Evolutionary conservation across 2,329 filamentous ascomycete genomes (phyloP).

Genomic region (Akanthomyces uredinophilus): DNA sequence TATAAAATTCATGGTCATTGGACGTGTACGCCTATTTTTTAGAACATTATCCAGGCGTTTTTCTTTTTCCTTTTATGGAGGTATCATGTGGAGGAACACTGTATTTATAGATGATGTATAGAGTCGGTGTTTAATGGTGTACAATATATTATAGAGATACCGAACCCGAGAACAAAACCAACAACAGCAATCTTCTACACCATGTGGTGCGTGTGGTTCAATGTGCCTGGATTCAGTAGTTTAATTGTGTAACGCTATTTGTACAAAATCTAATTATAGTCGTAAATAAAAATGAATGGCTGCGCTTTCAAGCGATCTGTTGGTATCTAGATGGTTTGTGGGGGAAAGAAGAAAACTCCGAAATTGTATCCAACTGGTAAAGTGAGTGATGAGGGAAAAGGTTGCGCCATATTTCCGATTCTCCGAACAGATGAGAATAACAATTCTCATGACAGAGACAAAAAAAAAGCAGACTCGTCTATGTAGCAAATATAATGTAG

Average conservation of each 20-base stretch:
- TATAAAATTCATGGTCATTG: neutral
- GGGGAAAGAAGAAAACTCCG: neutral
- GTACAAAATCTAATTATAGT: too few species aligned
- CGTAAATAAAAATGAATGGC: neutral
- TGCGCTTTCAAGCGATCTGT: neutral
- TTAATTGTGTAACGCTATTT: too few species aligned
- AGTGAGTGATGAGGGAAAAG: neutral
- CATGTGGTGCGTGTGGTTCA: too few species aligned
- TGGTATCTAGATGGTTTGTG: neutral
- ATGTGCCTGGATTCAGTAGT: too few species aligned
- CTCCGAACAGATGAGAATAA: too few species aligned
- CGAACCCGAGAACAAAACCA: too few species aligned
- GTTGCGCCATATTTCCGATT: neutral
- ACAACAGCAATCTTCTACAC: too few species aligned
- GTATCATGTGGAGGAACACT: neutral
- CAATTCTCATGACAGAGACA: too few species aligned
- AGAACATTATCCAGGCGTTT: neutral
- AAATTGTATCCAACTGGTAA: neutral
- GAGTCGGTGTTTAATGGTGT: neutral
- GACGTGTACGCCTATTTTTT: neutral
- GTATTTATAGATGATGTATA: constrained; percentile 2
- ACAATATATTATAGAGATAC: neutral
- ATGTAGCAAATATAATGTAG: neutral
- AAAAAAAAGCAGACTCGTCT: neutral
- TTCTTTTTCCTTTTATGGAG: neutral